A percentile compares a stretch with the other conserved stretches of the same genome.
These are phyloP conservation scores for Penicillium turbatum DNA, from an alignment of 495 filamentous ascomycete species.

Conservation along the genomic window DNA sequence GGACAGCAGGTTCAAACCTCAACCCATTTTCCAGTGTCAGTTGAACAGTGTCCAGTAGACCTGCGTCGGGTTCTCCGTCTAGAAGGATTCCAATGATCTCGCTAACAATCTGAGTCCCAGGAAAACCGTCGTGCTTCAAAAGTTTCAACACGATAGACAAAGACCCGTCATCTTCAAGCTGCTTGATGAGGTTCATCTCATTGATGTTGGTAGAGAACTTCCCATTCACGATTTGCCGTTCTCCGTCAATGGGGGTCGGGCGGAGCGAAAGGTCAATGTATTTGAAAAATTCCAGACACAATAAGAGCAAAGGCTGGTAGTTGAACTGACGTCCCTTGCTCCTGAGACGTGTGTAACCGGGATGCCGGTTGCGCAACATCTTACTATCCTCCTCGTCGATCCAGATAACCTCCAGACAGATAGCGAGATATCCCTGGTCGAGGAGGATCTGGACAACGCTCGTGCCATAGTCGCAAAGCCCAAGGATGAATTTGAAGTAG, in stretches of 20 bases:
- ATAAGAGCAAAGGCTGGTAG: conserved; percentile 40
- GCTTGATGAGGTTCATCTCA: conserved; percentile 34
- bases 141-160: conserved; percentile 44
- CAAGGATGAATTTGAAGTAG: conserved; percentile 65
- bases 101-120: conserved; percentile 28
- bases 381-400: conserved; percentile 54
- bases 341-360: conserved; percentile 52
- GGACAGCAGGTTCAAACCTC: conserved; percentile 51
- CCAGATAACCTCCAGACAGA: conserved; percentile 57
- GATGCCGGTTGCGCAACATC: conserved; percentile 45
- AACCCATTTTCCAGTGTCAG: conserved; percentile 50
- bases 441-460: conserved; percentile 53
- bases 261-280: conserved; percentile 38
- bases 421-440: conserved; percentile 50
- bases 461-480: conserved; percentile 54
- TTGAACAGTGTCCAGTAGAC: conserved; percentile 38
- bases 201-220: conserved; percentile 37
- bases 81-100: conserved; percentile 42
- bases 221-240: conserved; percentile 27
- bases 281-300: conserved; percentile 38
- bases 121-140: conserved; percentile 30
- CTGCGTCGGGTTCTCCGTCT: conserved; percentile 42
- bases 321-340: conserved; percentile 52
- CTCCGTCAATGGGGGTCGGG: conserved; percentile 24
- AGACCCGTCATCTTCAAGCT: conserved; percentile 29